Percentiles rank a stretch among this genome's conserved stretches.
Conservation (phyloP, 768 basidiomycete genomes). For the Mycena sanguinolenta region DNA sequence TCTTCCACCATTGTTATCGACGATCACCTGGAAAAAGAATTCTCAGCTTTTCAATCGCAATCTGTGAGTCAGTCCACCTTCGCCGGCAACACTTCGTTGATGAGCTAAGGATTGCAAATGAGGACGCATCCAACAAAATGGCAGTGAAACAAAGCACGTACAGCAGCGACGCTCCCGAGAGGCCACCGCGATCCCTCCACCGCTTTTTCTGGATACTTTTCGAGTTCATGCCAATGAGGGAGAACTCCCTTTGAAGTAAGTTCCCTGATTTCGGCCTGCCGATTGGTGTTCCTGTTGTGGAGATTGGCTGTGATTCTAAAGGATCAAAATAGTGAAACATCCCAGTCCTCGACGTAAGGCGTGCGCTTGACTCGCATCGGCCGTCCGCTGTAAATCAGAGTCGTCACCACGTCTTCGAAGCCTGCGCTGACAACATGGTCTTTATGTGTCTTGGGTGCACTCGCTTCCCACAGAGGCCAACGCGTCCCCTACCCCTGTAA, state of each 20-base stretch:
- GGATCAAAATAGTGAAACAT: conserved; percentile 40
- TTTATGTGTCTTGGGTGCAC: conserved; percentile 88
- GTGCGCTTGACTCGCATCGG: conserved; percentile 89
- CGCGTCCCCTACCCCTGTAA: conserved; percentile 83
- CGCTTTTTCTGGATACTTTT: conserved; percentile 19
- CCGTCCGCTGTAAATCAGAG: conserved; percentile 91
- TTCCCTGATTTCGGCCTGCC: conserved; percentile 22
- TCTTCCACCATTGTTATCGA: conserved; percentile 27
- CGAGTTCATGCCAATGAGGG: conserved; percentile 25
- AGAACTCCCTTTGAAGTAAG: conserved; percentile 21
- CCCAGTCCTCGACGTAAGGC: conserved; percentile 89
- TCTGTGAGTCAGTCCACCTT: background rate
- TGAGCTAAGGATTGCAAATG: conserved; percentile 4
- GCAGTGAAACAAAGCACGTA: too few relatives aligned
- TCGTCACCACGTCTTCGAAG: conserved; percentile 84
- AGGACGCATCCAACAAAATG: background rate
- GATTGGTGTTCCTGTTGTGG: conserved; percentile 33
- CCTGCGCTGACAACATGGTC: conserved; percentile 77
- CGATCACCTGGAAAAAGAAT: conserved; percentile 9
- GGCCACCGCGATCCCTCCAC: conserved; percentile 19
- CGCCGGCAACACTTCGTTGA: conserved; percentile 25
- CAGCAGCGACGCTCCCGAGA: conserved; percentile 27
- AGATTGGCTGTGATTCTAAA: background rate
- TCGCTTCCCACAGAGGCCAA: conserved; percentile 86
- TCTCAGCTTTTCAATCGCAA: too few relatives aligned